Percentiles rank a stretch among this genome's conserved stretches.
Evolutionary conservation across 2,329 filamentous ascomycete genomes (phyloP).

Genomic region (Pseudogymnoascus sp.): DNA sequence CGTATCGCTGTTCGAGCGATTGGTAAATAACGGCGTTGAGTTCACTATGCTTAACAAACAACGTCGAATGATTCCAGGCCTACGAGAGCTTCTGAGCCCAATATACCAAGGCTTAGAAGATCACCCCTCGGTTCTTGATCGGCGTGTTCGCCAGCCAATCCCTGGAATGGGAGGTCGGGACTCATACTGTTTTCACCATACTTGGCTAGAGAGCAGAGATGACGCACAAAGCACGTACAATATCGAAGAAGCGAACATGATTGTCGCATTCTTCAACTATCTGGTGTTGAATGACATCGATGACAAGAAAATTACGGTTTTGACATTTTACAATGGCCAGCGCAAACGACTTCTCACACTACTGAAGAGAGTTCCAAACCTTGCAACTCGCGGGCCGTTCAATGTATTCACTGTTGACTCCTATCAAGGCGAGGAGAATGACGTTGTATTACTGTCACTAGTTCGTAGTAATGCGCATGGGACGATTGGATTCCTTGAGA

Average conservation of each 20-base stretch:
- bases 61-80: constrained; percentile 61
- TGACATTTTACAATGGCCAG: constrained; percentile 87
- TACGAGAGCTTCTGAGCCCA: constrained; percentile 45
- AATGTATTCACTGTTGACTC: constrained; percentile 78
- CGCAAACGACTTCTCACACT: constrained; percentile 51
- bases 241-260: constrained; percentile 62
- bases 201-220: constrained; percentile 56
- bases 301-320: constrained; percentile 56
- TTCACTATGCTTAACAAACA: constrained; percentile 49
- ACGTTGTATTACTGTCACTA: constrained; percentile 70
- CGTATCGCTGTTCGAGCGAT: constrained; percentile 59
- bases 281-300: constrained; percentile 57
- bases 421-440: constrained; percentile 87
- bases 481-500: constrained; percentile 64
- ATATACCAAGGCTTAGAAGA: constrained; percentile 54
- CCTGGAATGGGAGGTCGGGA: constrained; percentile 54
- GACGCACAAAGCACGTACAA: constrained; percentile 61
- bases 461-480: constrained; percentile 57
- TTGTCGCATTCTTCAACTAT: constrained; percentile 63
- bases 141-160: constrained; percentile 43
- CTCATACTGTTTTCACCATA: constrained; percentile 55
- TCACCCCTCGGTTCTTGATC: constrained; percentile 45
- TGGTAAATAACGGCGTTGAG: constrained; percentile 48
- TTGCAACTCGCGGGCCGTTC: constrained; percentile 25
- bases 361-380: constrained; percentile 33